These are phyloP conservation scores for Umbelopsis sp. DNA, from an alignment of 192 early-diverging fungal species.

Conservation along the genomic window DNA sequence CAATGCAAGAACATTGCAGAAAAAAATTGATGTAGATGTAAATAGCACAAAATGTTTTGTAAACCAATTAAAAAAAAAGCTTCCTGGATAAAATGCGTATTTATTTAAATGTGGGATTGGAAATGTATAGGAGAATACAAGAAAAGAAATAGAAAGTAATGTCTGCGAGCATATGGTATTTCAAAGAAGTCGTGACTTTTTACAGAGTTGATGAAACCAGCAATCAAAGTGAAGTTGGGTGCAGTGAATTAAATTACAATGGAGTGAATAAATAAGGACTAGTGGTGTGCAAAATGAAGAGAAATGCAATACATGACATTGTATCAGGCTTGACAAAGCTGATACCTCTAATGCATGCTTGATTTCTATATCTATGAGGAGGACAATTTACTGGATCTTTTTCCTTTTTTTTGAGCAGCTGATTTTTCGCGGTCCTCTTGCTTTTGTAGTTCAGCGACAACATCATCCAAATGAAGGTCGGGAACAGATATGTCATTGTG, in stretches of 20 bases:
- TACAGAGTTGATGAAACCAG: neutral
- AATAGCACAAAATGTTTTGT: neutral
- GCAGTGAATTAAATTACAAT: neutral
- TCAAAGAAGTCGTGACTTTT: constrained; percentile 1
- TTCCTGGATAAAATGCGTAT: neutral
- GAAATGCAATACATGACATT: neutral
- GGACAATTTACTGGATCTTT: constrained; percentile 4
- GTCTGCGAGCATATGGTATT: neutral
- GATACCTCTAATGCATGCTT: neutral
- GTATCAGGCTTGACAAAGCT: neutral
- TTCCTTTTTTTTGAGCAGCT: neutral
- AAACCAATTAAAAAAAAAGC: neutral
- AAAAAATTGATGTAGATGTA: constrained; percentile 9
- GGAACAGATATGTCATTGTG: constrained; percentile 12
- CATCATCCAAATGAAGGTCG: neutral
- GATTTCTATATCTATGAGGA: neutral
- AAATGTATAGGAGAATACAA: neutral
- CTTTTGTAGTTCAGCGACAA: constrained; percentile 10
- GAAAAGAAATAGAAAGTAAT: neutral
- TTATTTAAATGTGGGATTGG: constrained; percentile 11
- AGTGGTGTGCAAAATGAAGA: neutral
- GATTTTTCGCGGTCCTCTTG: constrained; percentile 9
- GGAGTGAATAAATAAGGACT: neutral
- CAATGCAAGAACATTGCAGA: constrained; percentile 11
- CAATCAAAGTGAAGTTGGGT: neutral